A percentile compares a stretch with the other conserved stretches of the same genome.
phyloP scores from a whole-genome alignment of 2,329 filamentous ascomycete species.

The Seiridium unicorne region DNA sequence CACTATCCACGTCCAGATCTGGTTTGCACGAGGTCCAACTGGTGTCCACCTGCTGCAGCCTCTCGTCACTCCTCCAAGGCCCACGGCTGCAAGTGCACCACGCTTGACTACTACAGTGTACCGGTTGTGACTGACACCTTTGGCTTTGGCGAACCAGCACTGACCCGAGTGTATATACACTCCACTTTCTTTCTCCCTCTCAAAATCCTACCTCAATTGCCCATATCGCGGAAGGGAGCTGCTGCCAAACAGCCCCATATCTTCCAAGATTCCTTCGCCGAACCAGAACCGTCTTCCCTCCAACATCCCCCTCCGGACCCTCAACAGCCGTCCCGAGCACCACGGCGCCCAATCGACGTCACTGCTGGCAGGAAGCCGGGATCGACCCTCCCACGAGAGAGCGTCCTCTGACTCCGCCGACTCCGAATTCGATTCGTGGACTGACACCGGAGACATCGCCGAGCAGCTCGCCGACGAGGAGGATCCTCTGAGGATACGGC shows the following conservation, averaged over 20 bases:
- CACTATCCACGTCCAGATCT: slow-evolving; percentile 1
- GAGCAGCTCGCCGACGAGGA: slow-evolving; percentile 84
- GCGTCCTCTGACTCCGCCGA: slow-evolving; percentile 51
- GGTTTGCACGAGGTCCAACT: slow-evolving; percentile 7
- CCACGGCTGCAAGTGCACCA: slow-evolving; percentile 4
- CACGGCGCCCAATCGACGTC: slow-evolving; percentile 42
- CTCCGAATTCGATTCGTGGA: slow-evolving; percentile 77
- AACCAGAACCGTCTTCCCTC: slow-evolving; percentile 68
- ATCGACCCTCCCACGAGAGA: slow-evolving; percentile 41
- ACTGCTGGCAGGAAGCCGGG: slow-evolving; percentile 42
- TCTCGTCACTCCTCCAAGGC: slow-evolving; percentile 7
- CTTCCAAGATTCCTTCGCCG: slow-evolving; percentile 83
- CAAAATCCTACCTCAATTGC: slow-evolving; percentile 13
- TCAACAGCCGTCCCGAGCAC: slow-evolving; percentile 45
- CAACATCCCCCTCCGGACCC: slow-evolving; percentile 83
- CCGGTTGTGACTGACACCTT: not conserved
- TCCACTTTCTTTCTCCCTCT: slow-evolving; percentile 27
- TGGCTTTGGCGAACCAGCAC: not conserved
- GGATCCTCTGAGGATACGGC: slow-evolving; percentile 73
- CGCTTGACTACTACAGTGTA: not conserved
- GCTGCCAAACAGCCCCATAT: slow-evolving; percentile 73
- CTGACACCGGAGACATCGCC: slow-evolving; percentile 90
- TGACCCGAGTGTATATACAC: slow-evolving; percentile 16
- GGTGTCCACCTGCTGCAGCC: slow-evolving; percentile 9
- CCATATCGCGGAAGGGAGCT: slow-evolving; percentile 62